A percentile compares a stretch with the other conserved stretches of the same genome.
These are phyloP conservation scores for Malania oleifera DNA, from an alignment of 164 flowering plant species.

Conservation along the genomic window DNA sequence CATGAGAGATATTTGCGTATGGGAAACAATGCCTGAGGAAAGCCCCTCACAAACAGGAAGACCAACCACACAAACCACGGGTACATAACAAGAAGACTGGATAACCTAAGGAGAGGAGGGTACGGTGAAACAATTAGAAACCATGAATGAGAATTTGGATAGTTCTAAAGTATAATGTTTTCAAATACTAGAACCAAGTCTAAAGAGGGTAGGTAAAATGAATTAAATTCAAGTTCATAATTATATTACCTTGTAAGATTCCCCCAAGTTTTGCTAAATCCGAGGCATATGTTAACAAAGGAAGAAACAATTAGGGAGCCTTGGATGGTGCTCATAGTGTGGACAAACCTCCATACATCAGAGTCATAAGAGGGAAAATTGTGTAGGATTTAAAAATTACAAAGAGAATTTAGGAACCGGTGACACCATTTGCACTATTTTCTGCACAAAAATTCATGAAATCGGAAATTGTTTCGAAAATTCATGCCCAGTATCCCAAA, in stretches of 20 bases:
- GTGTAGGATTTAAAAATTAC: too few relatives aligned
- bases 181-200: background rate
- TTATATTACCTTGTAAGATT: constrained; percentile 49
- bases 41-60: constrained; percentile 82
- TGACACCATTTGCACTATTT: too few relatives aligned
- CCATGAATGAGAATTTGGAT: background rate
- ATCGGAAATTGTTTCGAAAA: too few relatives aligned
- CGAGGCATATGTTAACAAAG: constrained; percentile 66
- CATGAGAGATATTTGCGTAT: background rate
- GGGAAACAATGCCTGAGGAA: constrained; percentile 57
- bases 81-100: constrained; percentile 69
- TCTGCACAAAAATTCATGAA: too few relatives aligned
- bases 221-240: background rate
- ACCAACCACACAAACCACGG: constrained; percentile 78
- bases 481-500: too few relatives aligned
- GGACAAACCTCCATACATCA: constrained; percentile 77
- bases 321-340: constrained; percentile 81
- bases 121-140: background rate
- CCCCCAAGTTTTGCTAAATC: constrained; percentile 75
- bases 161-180: background rate
- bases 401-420: too few relatives aligned
- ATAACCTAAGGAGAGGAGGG: constrained; percentile 36
- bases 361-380: too few relatives aligned
- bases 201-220: background rate
- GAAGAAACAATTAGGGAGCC: constrained; percentile 89